Percentiles rank a stretch among this genome's conserved stretches.
phyloP scores from a whole-genome alignment of 306 rosid species.

The Trichosanthes cucumerina region DNA sequence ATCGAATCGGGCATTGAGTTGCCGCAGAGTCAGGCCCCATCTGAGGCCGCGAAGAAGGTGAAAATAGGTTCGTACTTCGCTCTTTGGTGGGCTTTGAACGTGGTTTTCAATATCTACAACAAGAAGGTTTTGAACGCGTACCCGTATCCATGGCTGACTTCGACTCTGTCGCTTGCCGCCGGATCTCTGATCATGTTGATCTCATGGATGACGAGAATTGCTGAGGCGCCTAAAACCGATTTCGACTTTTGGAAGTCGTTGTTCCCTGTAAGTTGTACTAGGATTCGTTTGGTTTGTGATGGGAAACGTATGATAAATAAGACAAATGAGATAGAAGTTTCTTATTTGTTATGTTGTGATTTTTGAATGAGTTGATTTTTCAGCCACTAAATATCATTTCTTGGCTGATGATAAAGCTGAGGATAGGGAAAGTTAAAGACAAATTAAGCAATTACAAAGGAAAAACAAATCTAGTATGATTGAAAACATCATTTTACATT shows the following conservation, averaged over 20 bases:
- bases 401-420: conserved; percentile 24
- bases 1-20: conserved; percentile 26
- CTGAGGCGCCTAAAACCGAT: conserved; percentile 89
- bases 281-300: conserved; percentile 18
- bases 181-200: conserved; percentile 92
- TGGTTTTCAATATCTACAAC: conserved; percentile 89
- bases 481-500: background rate
- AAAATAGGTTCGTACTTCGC: conserved; percentile 89
- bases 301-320: conserved; percentile 14
- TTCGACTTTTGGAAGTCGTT: conserved; percentile 86
- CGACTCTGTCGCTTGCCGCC: conserved; percentile 88
- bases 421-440: conserved; percentile 19
- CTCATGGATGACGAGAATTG: conserved; percentile 85
- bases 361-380: background rate
- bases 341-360: conserved; percentile 8
- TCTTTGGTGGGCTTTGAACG: conserved; percentile 94
- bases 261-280: conserved; percentile 64
- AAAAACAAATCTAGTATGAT: background rate
- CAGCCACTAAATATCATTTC: background rate
- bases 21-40: conserved; percentile 11
- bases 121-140: conserved; percentile 96
- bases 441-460: background rate
- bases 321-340: conserved; percentile 20
- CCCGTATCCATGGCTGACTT: conserved; percentile 95
- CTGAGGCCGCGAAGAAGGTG: conserved; percentile 69